Evolutionary conservation across 441 rosid species (phyloP).

Genomic region (Flueggea neowawraea): DNA sequence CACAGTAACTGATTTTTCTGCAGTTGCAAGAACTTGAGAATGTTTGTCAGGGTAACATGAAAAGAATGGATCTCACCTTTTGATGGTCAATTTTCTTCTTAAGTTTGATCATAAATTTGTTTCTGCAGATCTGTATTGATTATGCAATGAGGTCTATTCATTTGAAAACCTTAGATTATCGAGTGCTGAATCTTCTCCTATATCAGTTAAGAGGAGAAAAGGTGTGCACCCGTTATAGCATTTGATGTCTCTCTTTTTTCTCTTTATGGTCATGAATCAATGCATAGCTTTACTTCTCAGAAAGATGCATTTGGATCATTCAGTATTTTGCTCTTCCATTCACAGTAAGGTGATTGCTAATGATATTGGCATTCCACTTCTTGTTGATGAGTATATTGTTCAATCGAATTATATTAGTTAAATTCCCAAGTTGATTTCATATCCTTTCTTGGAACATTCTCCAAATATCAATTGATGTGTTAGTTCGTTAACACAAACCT

Average conservation of each 20-base stretch:
- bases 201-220: slow-evolving; percentile 70
- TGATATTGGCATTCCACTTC: no score
- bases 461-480: no score
- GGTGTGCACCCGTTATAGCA: slow-evolving; percentile 33
- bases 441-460: no score
- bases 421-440: no score
- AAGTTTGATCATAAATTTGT: slow-evolving; percentile 3
- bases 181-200: slow-evolving; percentile 77
- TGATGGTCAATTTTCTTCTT: background rate
- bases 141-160: slow-evolving; percentile 74
- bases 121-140: slow-evolving; percentile 44
- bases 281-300: background rate
- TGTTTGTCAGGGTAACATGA: no score
- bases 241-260: background rate
- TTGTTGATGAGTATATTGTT: no score
- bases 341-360: background rate
- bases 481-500: no score
- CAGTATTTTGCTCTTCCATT: background rate
- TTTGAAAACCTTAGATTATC: slow-evolving; percentile 87
- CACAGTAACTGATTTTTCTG: no score
- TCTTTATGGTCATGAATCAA: background rate
- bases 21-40: no score
- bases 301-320: background rate
- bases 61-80: no score
- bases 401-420: no score